Evolutionary conservation across 2,329 filamentous ascomycete genomes (phyloP), one percentile per base, ranked within the genome.

Genomic region (Phialocephala sp.): DNA sequence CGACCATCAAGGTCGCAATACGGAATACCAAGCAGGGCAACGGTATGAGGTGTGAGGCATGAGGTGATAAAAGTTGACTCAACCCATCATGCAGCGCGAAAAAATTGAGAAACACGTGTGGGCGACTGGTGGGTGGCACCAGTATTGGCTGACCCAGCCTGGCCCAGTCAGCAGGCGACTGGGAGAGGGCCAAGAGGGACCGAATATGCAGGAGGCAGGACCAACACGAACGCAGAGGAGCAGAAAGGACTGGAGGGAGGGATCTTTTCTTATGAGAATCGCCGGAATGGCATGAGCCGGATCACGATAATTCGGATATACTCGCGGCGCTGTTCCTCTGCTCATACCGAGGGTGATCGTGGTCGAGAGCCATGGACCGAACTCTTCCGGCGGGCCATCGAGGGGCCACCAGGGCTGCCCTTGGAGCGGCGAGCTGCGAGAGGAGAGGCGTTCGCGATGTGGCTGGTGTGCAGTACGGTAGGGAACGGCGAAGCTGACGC

Each of bases 91-190:
- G 61, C 60, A 64, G 62, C 62, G 66, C 64, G 62, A 67, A 69
- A 68, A 69, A 66, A 61, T 67, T 32, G 60, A 66, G 45, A 58
- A 66, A 68, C 72, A 73, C 72, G 72, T 73, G 71, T 72, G 56
- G 54, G 45, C 3, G 52, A 41, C 55, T 55, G 39, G 57, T 67
- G 64, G 69, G 62, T 47, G 57, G 60, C 62, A 59, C 59, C 36
- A 66, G 65, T 55, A 14, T 66, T 61, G 65, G 62, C 65, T 69
- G 64, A 66, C 60, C 58, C 35, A 59, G 43, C 36, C 27, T 39
- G 43, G 47, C 35, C n/a, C n/a, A 60, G 59, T 37, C 43, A 60
- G 43, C 41, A 47, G 20, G 59, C 55, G 43, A 27, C 14, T 3
- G n/a, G 8, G 43, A 54, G n/a, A n/a, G n/a, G n/a, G n/a, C n/a